Evolutionary conservation across 1,284 basidiomycete genomes (phyloP), one percentile per base, ranked within the genome.

Genomic region (Heterobasidion irregulare): DNA sequence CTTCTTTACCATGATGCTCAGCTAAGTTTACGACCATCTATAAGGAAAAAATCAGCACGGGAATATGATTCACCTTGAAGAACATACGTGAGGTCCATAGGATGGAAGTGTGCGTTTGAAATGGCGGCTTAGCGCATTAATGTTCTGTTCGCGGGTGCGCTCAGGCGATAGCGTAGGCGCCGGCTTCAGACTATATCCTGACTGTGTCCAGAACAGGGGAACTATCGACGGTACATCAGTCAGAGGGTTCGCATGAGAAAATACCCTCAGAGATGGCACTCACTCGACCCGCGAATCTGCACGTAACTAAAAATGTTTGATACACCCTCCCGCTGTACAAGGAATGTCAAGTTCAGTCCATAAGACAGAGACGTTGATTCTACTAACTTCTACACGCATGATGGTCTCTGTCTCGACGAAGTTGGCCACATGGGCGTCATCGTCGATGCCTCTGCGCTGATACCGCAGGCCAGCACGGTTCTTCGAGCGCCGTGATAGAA

Each of bases 401-500:
- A 97, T 83, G 33, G 92, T 89, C 72, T 97, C 94, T 0, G 92
- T 94, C 72, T 97, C 94, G 41, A 95, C 94, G 67, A 93, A 95
- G 70, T 95, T 96, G 6, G 92, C 90, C 10, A 88, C 88, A 65
- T 84, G 78, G 12, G 90, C 86, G 60, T 89, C 85, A 56, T 87
- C 81, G 64, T 99, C 94, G 56, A 99, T 85, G 2, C 97, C 97
- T 64, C 97, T 81, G 34, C 93, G 84, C 68, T 99, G 97, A 76
- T 98, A 99, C 53, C 97, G 83, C 51, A 98, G 83, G 1, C 97
- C 97, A 10, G 94, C 94, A 50, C 97, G 84, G 68, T 94, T 84
- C 60, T 93, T 82, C 32, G 94, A 96, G 43, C 97, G 80, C 53
- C 97, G 84, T 6, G 95, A 94, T 50, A 94, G 77, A 53, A 91